A percentile compares a stretch with the other conserved stretches of the same genome.
Evolutionary conservation across 1,284 basidiomycete genomes (phyloP).

Genomic region (Boletus mariae): DNA sequence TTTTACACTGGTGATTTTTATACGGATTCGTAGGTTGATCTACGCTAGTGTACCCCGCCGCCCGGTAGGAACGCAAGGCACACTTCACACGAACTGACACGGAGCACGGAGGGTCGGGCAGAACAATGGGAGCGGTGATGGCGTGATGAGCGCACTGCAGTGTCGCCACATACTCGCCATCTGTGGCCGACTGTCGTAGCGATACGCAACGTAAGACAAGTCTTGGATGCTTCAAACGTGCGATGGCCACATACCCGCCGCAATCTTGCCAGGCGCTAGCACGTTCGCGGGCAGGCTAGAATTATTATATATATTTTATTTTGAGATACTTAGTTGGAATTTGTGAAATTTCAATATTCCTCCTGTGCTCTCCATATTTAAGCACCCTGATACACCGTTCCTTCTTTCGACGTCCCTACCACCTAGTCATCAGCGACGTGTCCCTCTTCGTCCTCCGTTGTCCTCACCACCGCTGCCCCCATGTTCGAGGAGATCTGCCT

Average conservation of each 20-base stretch:
- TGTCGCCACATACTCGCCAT: slow-evolving; percentile 18
- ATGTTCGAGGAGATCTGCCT: slow-evolving; percentile 79
- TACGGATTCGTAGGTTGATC: slow-evolving; percentile 22
- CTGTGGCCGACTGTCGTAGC: neutral
- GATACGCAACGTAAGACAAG: neutral
- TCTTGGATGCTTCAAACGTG: slow-evolving; percentile 12
- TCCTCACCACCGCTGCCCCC: slow-evolving; percentile 15
- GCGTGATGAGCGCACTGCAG: slow-evolving; percentile 9
- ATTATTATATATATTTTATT: neutral
- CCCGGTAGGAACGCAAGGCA: too few species aligned
- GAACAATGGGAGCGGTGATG: neutral
- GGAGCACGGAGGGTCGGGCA: neutral
- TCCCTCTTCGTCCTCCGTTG: neutral
- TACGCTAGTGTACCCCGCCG: too few species aligned
- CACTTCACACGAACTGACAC: neutral
- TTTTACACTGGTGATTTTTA: slow-evolving; percentile 10
- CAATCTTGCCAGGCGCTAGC: neutral
- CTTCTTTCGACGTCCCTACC: slow-evolving; percentile 20
- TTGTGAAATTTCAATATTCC: slow-evolving; percentile 33
- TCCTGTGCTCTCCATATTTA: slow-evolving; percentile 38
- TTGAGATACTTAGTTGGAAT: slow-evolving; percentile 7
- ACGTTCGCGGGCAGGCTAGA: slow-evolving; percentile 10
- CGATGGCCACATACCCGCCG: neutral
- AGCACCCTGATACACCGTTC: slow-evolving; percentile 18
- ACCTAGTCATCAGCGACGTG: slow-evolving; percentile 6